Conservation (phyloP, 345 rosid species). For the Hypericum perforatum region DNA sequence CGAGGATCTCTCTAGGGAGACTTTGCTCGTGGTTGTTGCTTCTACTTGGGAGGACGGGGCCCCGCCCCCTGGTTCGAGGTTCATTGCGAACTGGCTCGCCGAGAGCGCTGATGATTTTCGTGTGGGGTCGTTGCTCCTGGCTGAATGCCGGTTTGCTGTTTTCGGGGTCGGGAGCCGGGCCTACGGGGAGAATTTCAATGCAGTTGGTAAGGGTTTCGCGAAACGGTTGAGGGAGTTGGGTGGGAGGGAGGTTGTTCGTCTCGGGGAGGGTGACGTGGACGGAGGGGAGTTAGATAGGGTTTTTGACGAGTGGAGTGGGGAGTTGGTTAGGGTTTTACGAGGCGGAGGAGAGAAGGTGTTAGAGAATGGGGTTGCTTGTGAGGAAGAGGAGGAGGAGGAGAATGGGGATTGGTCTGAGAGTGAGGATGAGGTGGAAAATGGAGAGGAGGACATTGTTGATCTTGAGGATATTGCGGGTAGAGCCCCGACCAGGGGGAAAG, state of each 20-base stretch:
- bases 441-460: constrained; percentile 48
- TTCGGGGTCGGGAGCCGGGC: constrained; percentile 79
- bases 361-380: constrained; percentile 15
- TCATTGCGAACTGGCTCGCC: constrained; percentile 59
- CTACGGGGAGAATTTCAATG: constrained; percentile 61
- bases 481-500: constrained; percentile 51
- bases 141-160: constrained; percentile 63
- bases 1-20: constrained; percentile 72
- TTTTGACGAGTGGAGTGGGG: constrained; percentile 58
- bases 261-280: constrained; percentile 73
- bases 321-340: constrained; percentile 43
- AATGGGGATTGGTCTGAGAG: constrained; percentile 25
- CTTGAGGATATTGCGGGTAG: constrained; percentile 95
- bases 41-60: constrained; percentile 89
- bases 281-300: constrained; percentile 47
- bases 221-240: constrained; percentile 62
- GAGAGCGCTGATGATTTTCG: constrained; percentile 90
- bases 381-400: constrained; percentile 26
- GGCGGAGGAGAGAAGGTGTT: constrained; percentile 17
- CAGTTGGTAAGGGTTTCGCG: constrained; percentile 62
- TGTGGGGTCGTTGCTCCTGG: constrained; percentile 65
- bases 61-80: constrained; percentile 51
- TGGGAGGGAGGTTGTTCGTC: constrained; percentile 47
- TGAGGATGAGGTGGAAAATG: constrained; percentile 27
- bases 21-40: constrained; percentile 51